These are phyloP conservation scores for Penicillium odoratum DNA, from an alignment of 495 filamentous ascomycete species.

Conservation along the genomic window DNA sequence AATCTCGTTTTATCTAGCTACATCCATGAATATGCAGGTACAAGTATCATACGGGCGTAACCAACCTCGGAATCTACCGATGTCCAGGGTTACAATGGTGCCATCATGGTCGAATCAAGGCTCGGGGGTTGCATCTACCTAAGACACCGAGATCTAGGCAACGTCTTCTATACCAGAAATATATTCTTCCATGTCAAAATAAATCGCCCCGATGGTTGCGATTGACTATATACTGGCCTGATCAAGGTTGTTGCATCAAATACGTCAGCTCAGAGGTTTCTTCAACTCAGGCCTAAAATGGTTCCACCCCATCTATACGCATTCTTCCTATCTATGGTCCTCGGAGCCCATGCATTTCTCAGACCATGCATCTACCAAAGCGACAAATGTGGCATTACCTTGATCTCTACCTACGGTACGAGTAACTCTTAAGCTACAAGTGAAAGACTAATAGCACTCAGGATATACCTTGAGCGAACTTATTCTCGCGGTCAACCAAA, in stretches of 20 bases:
- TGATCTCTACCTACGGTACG: conserved; percentile 20
- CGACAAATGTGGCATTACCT: conserved; percentile 22
- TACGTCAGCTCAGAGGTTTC: too few species aligned
- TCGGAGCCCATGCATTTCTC: conserved; percentile 11
- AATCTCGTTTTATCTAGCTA: neutral
- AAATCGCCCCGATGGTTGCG: neutral
- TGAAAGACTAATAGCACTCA: neutral
- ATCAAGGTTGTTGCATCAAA: neutral
- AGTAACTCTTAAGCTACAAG: neutral
- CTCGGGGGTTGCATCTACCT: conserved; percentile 19
- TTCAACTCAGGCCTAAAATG: neutral
- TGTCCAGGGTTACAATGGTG: conserved; percentile 17
- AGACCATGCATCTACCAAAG: conserved; percentile 24
- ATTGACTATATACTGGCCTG: neutral
- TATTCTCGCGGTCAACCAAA: conserved; percentile 19
- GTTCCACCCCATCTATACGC: neutral
- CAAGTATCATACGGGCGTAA: neutral
- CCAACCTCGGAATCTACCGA: neutral
- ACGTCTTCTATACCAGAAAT: neutral
- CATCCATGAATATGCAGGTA: neutral
- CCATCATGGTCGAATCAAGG: conserved; percentile 12
- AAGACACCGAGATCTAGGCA: conserved; percentile 5
- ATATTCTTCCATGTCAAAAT: conserved; percentile 2
- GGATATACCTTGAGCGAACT: conserved; percentile 19
- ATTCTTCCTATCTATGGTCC: neutral